Evolutionary conservation across 129 eudicot genomes (phyloP).

Genomic region (Flaveria bidentis): DNA sequence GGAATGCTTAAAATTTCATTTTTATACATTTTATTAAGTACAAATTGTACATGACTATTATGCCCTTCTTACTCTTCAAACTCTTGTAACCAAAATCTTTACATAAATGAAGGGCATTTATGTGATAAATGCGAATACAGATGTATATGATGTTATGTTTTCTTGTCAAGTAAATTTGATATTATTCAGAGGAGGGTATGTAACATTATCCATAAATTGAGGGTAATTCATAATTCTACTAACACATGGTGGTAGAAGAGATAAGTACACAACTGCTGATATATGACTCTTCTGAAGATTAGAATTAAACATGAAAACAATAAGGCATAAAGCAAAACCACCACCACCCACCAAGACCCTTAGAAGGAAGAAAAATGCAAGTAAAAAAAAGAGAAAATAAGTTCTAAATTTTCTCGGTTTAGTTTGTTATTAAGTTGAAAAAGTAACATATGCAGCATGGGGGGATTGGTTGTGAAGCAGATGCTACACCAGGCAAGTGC

Average conservation of each 20-base stretch:
- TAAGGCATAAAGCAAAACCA: not conserved
- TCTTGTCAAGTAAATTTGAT: not conserved
- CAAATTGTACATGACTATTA: not conserved
- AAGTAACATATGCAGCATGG: conserved; percentile 65
- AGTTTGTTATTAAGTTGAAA: not conserved
- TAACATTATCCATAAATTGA: not conserved
- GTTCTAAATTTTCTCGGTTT: not conserved
- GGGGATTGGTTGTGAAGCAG: conserved; percentile 98
- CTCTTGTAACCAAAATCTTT: not conserved
- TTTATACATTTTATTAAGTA: not conserved
- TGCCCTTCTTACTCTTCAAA: not conserved
- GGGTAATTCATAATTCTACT: not conserved
- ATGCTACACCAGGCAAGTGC: conserved; percentile 88
- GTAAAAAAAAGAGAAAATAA: not conserved
- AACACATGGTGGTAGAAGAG: not conserved
- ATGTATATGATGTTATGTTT: not conserved
- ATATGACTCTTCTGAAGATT: not conserved
- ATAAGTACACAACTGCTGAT: not conserved
- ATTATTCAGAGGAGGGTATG: not conserved
- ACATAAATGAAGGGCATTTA: not conserved
- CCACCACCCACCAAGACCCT: conserved; percentile 9
- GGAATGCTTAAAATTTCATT: not conserved
- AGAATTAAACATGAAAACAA: not conserved
- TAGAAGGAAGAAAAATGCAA: not conserved
- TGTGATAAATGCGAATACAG: not conserved